Evolutionary conservation across 192 early-diverging fungal species (phyloP).

Genomic region (Coemansia sp.): DNA sequence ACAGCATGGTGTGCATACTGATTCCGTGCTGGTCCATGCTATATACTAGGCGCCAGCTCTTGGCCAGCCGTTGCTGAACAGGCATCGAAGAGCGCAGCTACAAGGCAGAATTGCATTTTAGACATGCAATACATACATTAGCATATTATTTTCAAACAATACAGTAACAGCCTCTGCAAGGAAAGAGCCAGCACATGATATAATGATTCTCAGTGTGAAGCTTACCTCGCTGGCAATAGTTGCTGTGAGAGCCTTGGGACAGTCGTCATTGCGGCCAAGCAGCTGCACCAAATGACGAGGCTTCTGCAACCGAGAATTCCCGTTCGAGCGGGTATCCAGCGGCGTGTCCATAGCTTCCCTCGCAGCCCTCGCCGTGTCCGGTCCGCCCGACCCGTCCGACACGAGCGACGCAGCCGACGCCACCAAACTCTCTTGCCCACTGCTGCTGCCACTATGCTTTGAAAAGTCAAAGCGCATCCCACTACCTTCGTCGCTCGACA

Average conservation of each 20-base stretch:
- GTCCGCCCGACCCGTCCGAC: constrained; percentile 5
- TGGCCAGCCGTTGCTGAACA: constrained; percentile 70
- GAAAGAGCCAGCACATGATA: not conserved
- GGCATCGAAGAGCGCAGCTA: constrained; percentile 81
- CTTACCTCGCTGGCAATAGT: constrained; percentile 36
- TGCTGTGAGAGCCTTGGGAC: constrained; percentile 42
- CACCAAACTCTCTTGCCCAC: constrained; percentile 15
- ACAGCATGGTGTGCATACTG: constrained; percentile 80
- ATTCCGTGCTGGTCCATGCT: constrained; percentile 93
- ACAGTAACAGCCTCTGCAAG: no score
- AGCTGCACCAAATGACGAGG: constrained; percentile 29
- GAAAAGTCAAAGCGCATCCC: constrained; percentile 17
- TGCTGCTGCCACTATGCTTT: not conserved
- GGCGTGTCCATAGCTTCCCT: constrained; percentile 36
- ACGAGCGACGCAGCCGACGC: constrained; percentile 10
- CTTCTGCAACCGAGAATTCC: not conserved
- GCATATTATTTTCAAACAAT: not conserved
- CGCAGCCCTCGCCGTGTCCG: constrained; percentile 17
- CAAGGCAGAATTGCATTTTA: constrained; percentile 5
- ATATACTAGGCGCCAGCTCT: constrained; percentile 82
- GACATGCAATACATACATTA: not conserved
- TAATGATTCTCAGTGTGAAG: not conserved
- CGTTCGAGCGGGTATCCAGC: constrained; percentile 4
- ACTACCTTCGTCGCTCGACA: not conserved
- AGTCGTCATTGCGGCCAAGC: constrained; percentile 30